Percentiles rank a stretch among this genome's conserved stretches.
These are phyloP conservation scores for Colletotrichum sp. DNA, from an alignment of 2,329 filamentous ascomycete genomes.

Conservation along the genomic window DNA sequence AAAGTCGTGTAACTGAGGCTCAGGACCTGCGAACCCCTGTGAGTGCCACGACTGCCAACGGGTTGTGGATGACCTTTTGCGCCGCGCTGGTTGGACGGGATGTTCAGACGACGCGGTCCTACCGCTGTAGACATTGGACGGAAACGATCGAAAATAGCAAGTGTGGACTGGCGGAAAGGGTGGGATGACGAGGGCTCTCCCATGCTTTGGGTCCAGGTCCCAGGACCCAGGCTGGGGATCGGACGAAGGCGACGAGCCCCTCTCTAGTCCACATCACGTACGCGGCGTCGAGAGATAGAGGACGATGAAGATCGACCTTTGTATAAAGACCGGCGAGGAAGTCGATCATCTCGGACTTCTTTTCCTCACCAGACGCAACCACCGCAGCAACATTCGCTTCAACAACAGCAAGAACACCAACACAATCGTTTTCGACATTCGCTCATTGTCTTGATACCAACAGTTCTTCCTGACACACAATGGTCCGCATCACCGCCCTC, in stretches of 20 bases:
- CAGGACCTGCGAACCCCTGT: neutral
- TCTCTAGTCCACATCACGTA: slow-evolving; percentile 1
- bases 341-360: neutral
- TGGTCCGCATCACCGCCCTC: slow-evolving; percentile 3
- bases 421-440: neutral
- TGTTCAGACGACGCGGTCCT: neutral
- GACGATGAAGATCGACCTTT: neutral
- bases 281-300: neutral
- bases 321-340: neutral
- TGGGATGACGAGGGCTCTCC: neutral
- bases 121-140: neutral
- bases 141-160: slow-evolving; percentile 1
- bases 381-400: slow-evolving; percentile 6
- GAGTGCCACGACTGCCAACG: neutral
- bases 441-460: neutral
- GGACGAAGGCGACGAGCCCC: neutral
- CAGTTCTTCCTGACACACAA: neutral
- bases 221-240: neutral
- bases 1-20: slow-evolving; percentile 7
- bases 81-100: neutral
- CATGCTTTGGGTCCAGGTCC: neutral
- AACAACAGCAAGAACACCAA: neutral
- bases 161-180: neutral
- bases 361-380: neutral
- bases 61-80: slow-evolving; percentile 14